phyloP scores from a whole-genome alignment of 352 stramenopile species.

The Phytopythium litorale region DNA sequence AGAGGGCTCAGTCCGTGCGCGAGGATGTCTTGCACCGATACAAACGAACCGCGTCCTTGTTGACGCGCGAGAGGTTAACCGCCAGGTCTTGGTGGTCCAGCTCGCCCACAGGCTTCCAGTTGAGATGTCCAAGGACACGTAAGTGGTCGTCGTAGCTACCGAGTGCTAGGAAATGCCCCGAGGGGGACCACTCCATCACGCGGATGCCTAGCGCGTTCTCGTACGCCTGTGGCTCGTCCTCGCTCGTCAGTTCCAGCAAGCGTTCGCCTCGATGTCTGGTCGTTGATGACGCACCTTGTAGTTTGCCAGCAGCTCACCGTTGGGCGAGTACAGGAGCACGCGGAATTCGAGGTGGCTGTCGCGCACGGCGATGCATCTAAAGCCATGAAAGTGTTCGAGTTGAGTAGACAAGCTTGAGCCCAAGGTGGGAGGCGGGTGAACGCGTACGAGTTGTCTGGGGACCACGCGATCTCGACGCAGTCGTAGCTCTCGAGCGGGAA shows the following conservation, averaged over 20 bases:
- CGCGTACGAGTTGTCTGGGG: conserved; percentile 59
- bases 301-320: conserved; percentile 57
- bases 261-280: too few relatives aligned
- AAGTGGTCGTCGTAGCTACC: conserved; percentile 80
- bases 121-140: conserved; percentile 69
- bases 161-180: conserved; percentile 72
- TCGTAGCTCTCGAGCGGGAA: conserved; percentile 81
- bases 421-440: neutral
- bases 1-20: neutral
- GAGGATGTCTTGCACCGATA: neutral
- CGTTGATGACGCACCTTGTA: conserved; percentile 46
- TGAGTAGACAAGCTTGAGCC: neutral
- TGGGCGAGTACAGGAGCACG: conserved; percentile 63
- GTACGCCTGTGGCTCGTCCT: conserved; percentile 43
- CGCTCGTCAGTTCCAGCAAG: neutral
- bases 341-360: conserved; percentile 76
- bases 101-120: conserved; percentile 70
- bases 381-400: neutral
- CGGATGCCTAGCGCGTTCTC: conserved; percentile 74
- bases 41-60: conserved; percentile 36
- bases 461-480: conserved; percentile 68
- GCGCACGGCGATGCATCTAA: conserved; percentile 53
- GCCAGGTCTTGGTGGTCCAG: conserved; percentile 67
- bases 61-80: conserved; percentile 37
- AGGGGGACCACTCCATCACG: conserved; percentile 69